These are phyloP conservation scores for Baeospora myosura DNA, from an alignment of 1,284 basidiomycete species.

Conservation along the genomic window DNA sequence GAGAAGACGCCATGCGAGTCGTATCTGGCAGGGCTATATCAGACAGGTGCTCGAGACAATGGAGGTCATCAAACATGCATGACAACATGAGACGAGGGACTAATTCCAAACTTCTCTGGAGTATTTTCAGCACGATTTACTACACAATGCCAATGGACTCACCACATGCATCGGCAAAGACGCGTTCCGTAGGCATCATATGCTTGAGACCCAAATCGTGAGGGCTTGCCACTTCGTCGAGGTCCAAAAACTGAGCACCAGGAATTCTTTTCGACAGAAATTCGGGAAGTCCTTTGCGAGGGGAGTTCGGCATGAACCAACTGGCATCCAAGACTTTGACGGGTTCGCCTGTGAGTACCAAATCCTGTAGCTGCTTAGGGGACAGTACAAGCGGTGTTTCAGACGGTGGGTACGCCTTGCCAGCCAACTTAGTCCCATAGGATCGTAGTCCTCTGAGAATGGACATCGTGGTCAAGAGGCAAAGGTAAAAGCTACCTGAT, in stretches of 20 bases:
- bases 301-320: conserved; percentile 85
- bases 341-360: conserved; percentile 23
- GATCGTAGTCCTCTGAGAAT: not conserved
- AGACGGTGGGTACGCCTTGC: too few relatives aligned
- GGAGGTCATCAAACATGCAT: conserved; percentile 38
- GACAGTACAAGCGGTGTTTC: conserved; percentile 43
- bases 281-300: conserved; percentile 59
- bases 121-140: too few relatives aligned
- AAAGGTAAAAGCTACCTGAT: too few relatives aligned
- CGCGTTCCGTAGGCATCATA: conserved; percentile 78
- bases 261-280: conserved; percentile 67
- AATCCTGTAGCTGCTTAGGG: conserved; percentile 39
- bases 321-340: conserved; percentile 66
- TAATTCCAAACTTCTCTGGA: conserved; percentile 70
- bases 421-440: not conserved
- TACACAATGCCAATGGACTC: conserved; percentile 21
- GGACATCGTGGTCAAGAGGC: not conserved
- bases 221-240: conserved; percentile 70
- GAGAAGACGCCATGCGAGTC: conserved; percentile 86
- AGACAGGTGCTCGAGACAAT: conserved; percentile 3
- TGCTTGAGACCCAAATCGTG: conserved; percentile 79
- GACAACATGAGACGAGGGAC: conserved; percentile 73
- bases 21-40: conserved; percentile 45
- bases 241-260: conserved; percentile 71
- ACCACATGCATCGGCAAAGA: conserved; percentile 82